Evolutionary conservation across 2,329 filamentous ascomycete species (phyloP).

Genomic region (Ascomycota sp.): DNA sequence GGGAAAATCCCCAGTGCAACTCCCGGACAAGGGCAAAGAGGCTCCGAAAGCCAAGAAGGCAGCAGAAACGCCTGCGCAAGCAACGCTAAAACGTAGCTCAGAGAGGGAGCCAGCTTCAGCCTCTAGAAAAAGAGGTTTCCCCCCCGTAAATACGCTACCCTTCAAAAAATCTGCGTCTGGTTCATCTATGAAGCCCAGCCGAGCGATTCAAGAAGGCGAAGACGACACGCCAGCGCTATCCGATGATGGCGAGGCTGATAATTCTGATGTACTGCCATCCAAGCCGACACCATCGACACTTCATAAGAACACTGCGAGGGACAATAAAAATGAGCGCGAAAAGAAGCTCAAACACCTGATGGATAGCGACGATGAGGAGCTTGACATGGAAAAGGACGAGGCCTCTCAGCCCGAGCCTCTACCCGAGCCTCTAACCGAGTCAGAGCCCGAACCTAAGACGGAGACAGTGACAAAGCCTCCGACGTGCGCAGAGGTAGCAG

Average conservation of each 20-base stretch:
- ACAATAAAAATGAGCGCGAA: conserved; percentile 16
- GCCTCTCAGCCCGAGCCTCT: conserved; percentile 16
- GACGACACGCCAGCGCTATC: conserved; percentile 13
- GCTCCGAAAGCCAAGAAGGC: conserved; percentile 11
- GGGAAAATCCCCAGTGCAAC: conserved; percentile 8
- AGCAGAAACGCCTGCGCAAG: background rate
- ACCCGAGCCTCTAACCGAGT: conserved; percentile 10
- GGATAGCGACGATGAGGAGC: conserved; percentile 35
- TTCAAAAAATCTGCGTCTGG: conserved; percentile 43
- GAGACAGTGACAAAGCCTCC: conserved; percentile 12
- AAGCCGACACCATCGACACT: conserved; percentile 3
- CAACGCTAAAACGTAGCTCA: conserved; percentile 5
- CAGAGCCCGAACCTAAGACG: conserved; percentile 3
- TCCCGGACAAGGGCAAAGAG: conserved; percentile 4
- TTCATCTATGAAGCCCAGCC: conserved; percentile 26
- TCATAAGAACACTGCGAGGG: conserved; percentile 8
- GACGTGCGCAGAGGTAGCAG: conserved; percentile 16
- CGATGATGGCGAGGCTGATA: conserved; percentile 20
- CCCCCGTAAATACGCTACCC: conserved; percentile 51
- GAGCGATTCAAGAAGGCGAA: conserved; percentile 10
- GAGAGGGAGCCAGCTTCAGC: conserved; percentile 15
- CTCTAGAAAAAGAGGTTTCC: conserved; percentile 39
- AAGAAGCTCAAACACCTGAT: conserved; percentile 20
- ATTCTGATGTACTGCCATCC: conserved; percentile 10
- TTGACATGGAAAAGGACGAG: conserved; percentile 19